Base-by-base conservation (phyloP, 805 yeast species). In the Suhomyces vadensis region DNA sequence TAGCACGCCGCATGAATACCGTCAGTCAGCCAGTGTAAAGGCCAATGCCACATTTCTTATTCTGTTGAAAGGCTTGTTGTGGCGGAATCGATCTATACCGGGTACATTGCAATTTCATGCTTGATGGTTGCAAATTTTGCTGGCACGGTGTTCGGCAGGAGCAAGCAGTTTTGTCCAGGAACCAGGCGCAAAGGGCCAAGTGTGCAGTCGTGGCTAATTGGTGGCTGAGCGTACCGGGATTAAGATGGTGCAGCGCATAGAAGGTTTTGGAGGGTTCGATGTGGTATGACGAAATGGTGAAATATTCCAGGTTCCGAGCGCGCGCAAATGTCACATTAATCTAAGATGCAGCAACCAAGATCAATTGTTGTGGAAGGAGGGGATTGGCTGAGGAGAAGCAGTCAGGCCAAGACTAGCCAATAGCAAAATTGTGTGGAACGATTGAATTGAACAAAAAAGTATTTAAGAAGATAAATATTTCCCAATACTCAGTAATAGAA, bases 321-420 rank as follows among this genome's bases (percentile, higher is more conserved):
- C 33, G 2, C 20, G 20, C 6, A 2, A 6, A 6, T 8, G n/a
- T 14, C 33, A 29, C 33, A 10, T 29, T n/a, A 14, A 29, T 29
- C 33, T 13, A 29, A 20, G 19, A 29, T 29, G n/a, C 9, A 29
- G 33, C 33, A 29, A 29, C 33, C 33, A 29, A 29, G n/a, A n/a
- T 7, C 6, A 11, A 2, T 20, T 14, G 10, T 23, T 6, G 25
- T 6, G 6, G 25, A 23, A 23, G 14, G 33, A 16, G 20, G 33
- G 31, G 33, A 14, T 8, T 16, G 20, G 33, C 33, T 29, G 33
- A 14, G 33, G 20, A 29, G 33, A 29, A 16, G 17, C 9, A 14
- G n/a, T 7, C 7, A 8, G 11, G 17, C 31, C 31, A 29, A 26
- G 31, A 27, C n/a, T n/a, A n/a, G n/a, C n/a, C n/a, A n/a, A n/a